Percentiles rank a stretch among this genome's conserved stretches.
These are phyloP conservation scores for Globisporangium iwayamae DNA, from an alignment of 352 stramenopile genomes.

Conservation along the genomic window DNA sequence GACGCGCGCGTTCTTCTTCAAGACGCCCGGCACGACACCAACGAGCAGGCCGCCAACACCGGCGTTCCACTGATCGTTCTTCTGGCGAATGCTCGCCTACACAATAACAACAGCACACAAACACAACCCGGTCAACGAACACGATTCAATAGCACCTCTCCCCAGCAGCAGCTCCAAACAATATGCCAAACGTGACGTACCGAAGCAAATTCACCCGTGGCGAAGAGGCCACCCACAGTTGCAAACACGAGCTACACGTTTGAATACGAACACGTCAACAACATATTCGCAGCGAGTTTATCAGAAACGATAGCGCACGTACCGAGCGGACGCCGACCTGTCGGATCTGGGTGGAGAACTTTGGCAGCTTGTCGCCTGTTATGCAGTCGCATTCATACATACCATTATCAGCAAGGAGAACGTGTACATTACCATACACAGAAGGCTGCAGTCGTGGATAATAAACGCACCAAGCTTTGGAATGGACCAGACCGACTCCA, in stretches of 20 bases:
- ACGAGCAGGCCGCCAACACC: slow-evolving; percentile 59
- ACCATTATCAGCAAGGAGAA: not conserved
- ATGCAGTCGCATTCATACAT: not conserved
- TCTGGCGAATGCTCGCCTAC: slow-evolving; percentile 60
- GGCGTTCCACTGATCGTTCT: slow-evolving; percentile 68
- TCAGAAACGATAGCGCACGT: slow-evolving; percentile 10
- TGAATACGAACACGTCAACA: not conserved
- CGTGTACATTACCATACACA: not conserved
- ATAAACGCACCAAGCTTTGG: slow-evolving; percentile 71
- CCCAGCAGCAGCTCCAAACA: no score
- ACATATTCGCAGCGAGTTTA: not conserved
- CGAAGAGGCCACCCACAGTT: slow-evolving; percentile 56
- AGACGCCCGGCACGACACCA: slow-evolving; percentile 63
- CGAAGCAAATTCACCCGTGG: slow-evolving; percentile 61
- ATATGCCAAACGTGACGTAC: slow-evolving; percentile 13
- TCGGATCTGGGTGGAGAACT: slow-evolving; percentile 78
- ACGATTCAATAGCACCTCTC: not conserved
- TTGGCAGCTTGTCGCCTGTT: slow-evolving; percentile 72
- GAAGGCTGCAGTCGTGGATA: not conserved
- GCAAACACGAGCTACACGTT: slow-evolving; percentile 64
- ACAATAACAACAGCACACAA: not conserved
- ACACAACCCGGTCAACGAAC: not conserved
- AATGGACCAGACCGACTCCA: slow-evolving; percentile 87
- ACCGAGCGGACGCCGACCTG: slow-evolving; percentile 76
- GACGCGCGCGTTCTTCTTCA: slow-evolving; percentile 76